phyloP scores from a whole-genome alignment of 78 protist species.

The Dictyostelium purpureum region DNA sequence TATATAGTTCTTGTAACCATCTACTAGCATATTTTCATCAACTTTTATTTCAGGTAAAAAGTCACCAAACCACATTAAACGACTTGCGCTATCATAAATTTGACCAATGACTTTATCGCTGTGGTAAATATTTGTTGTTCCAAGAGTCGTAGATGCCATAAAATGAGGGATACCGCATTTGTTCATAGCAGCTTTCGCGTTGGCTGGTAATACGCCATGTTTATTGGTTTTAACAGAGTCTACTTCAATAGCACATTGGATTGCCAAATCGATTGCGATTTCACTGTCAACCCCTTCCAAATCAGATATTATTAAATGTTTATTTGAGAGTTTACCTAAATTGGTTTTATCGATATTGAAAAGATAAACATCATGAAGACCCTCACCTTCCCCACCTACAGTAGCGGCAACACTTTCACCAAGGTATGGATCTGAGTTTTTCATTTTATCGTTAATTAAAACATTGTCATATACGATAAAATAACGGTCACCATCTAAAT shows the following conservation, averaged over 20 bases:
- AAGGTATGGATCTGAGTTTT: neutral
- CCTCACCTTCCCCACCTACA: neutral
- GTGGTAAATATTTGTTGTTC: neutral
- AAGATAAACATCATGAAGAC: slow-evolving; percentile 1
- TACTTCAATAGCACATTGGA: slow-evolving; percentile 57
- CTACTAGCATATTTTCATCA: neutral
- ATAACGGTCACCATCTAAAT: slow-evolving; percentile 84
- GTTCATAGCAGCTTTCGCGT: neutral
- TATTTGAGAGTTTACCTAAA: slow-evolving; percentile 46
- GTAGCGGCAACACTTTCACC: neutral
- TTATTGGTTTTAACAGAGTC: slow-evolving; percentile 63
- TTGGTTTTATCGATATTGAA: neutral
- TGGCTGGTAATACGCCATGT: slow-evolving; percentile 45
- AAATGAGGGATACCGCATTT: slow-evolving; percentile 26
- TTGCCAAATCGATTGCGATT: slow-evolving; percentile 29
- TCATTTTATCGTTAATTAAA: neutral
- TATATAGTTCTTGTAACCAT: neutral
- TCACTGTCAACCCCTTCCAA: neutral
- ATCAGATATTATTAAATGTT: slow-evolving; percentile 50
- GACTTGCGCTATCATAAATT: neutral
- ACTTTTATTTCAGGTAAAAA: neutral
- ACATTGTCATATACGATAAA: slow-evolving; percentile 51
- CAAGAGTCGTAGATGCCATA: neutral
- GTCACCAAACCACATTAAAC: neutral
- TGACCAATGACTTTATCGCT: slow-evolving; percentile 1